phyloP scores from a whole-genome alignment of 2,329 filamentous ascomycete genomes.

The Paraphaeosphaeria sporulosa region DNA sequence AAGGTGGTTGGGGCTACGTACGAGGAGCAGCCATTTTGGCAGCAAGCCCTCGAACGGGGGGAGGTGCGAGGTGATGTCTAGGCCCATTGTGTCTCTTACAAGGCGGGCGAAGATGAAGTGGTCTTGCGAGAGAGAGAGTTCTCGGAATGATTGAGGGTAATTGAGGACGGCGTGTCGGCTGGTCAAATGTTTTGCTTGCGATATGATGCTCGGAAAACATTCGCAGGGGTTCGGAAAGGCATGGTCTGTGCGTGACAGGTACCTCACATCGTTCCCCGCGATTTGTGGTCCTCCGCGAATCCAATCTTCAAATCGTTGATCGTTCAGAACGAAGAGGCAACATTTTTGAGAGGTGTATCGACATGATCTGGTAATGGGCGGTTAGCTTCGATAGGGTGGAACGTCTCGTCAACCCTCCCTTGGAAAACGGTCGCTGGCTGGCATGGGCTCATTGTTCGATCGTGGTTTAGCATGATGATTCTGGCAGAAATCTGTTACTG shows the following conservation, averaged over 20 bases:
- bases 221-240: constrained; percentile 2
- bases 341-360: too few relatives aligned
- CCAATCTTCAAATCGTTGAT: too few relatives aligned
- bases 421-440: too few relatives aligned
- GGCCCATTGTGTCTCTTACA: constrained; percentile 29
- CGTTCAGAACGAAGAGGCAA: background rate
- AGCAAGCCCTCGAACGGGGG: constrained; percentile 60
- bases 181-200: background rate
- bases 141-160: background rate
- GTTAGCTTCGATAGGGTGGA: too few relatives aligned
- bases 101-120: background rate
- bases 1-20: constrained; percentile 46
- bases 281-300: background rate
- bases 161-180: background rate
- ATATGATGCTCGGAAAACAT: constrained; percentile 2
- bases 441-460: too few relatives aligned
- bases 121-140: background rate
- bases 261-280: background rate
- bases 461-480: too few relatives aligned
- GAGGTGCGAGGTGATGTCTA: constrained; percentile 49
- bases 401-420: too few relatives aligned
- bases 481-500: too few relatives aligned
- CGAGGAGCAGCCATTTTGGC: constrained; percentile 72
- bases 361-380: too few relatives aligned
- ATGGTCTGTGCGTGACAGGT: constrained; percentile 1